phyloP scores from a whole-genome alignment of 352 stramenopile genomes.

The Phytophthora aleatoria region DNA sequence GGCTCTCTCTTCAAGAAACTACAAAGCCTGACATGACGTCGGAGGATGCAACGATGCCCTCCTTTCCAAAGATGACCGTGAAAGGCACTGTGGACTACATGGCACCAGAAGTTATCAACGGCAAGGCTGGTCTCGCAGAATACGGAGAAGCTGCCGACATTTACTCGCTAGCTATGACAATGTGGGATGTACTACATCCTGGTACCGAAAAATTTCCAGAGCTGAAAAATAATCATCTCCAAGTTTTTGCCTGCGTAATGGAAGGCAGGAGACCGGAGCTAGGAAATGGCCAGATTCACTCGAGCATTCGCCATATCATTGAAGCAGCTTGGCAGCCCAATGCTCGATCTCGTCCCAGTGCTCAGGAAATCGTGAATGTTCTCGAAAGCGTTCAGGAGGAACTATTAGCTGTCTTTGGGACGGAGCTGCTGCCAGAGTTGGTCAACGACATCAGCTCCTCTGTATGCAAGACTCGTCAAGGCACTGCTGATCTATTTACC shows the following conservation, averaged over 20 bases:
- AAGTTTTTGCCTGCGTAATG: conserved; percentile 51
- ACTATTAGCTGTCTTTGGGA: conserved; percentile 34
- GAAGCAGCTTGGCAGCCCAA: conserved; percentile 48
- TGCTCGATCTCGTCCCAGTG: conserved; percentile 41
- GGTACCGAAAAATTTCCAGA: conserved; percentile 52
- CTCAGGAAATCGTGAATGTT: conserved; percentile 41
- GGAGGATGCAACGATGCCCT: conserved; percentile 13
- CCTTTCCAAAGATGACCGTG: conserved; percentile 53
- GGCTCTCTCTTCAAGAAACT: not conserved
- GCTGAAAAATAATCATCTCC: conserved; percentile 53
- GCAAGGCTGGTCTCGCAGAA: conserved; percentile 45
- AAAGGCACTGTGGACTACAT: conserved; percentile 82
- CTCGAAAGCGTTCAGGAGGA: conserved; percentile 58
- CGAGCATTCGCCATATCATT: conserved; percentile 49
- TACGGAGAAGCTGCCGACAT: conserved; percentile 78
- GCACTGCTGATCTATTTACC: conserved; percentile 29
- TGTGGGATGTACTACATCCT: conserved; percentile 79
- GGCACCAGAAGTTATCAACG: conserved; percentile 81
- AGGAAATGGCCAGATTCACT: conserved; percentile 23
- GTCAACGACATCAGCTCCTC: conserved; percentile 27
- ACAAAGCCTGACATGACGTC: conserved; percentile 7
- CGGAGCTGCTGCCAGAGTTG: conserved; percentile 33
- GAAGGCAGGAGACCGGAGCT: conserved; percentile 47
- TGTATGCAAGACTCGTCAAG: conserved; percentile 17
- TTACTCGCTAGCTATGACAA: conserved; percentile 75